phyloP scores from a whole-genome alignment of 1,284 basidiomycete species.

The Anthracocystis setariae region DNA sequence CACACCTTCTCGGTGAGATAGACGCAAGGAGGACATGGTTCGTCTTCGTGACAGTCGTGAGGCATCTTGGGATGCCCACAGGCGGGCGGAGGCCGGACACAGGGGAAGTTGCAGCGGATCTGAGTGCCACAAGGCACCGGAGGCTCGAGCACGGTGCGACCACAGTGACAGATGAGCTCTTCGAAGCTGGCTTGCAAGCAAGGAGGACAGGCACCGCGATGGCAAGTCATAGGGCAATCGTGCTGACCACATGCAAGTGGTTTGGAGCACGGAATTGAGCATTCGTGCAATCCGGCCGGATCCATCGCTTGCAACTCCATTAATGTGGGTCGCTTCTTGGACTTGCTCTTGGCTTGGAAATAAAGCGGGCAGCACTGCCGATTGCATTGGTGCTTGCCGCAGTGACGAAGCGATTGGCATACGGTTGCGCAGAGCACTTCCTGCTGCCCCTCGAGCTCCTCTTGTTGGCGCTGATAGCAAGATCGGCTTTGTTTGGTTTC shows the following conservation, averaged over 20 bases:
- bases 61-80: conserved; percentile 65
- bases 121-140: conserved; percentile 64
- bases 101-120: conserved; percentile 63
- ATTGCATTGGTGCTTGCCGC: conserved; percentile 60
- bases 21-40: conserved; percentile 64
- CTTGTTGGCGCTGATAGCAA: conserved; percentile 48
- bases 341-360: conserved; percentile 59
- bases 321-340: conserved; percentile 45
- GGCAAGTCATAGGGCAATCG: conserved; percentile 60
- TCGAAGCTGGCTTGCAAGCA: conserved; percentile 65
- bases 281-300: conserved; percentile 62
- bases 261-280: conserved; percentile 56
- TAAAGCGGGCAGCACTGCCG: conserved; percentile 62
- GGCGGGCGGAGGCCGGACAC: conserved; percentile 54
- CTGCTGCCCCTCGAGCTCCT: conserved; percentile 47
- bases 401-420: conserved; percentile 61
- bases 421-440: conserved; percentile 55
- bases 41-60: conserved; percentile 65
- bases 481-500: conserved; percentile 56
- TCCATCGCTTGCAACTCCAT: conserved; percentile 58
- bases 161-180: conserved; percentile 63
- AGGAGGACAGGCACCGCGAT: conserved; percentile 64
- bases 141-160: conserved; percentile 64
- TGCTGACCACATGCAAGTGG: conserved; percentile 61
- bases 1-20: conserved; percentile 61